Evolutionary conservation across 805 yeast species (phyloP), one percentile per base, ranked within the genome.

Genomic region (Lachancea thermotolerans): DNA sequence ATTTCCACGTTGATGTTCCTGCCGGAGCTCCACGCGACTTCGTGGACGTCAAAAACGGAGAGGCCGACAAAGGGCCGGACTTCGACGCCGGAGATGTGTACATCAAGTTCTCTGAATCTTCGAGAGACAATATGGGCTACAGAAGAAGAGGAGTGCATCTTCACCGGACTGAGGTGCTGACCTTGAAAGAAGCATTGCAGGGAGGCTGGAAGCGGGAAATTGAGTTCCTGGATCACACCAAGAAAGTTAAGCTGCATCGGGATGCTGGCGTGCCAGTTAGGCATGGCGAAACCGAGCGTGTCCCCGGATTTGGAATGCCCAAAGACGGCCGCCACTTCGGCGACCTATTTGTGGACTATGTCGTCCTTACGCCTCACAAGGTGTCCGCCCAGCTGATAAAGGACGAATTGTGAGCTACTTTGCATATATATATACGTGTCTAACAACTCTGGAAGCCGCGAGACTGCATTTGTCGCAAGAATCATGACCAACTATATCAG

Each of bases 231-330:
- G 96, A 85, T 59, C 71, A 70, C 16, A 74, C 73, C 28, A 74
- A 78, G 40, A 67, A 68, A 28, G 62, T 79, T 1, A 54, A 51
- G 0, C 42, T 88, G 3, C 48, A 65, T 32, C 74, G 96, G 47
- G 53, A 57, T 2, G 50, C 55, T 8, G 89, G 90, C 15, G 67
- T 67, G 29, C 57, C 72, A 9, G 79, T 85, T 1, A 51, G 68
- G 37, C 69, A 79, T 56, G 95, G 95, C 2, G 85, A 87, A 52
- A 70, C 84, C 7, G 96, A 93, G 62, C 64, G 72, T 2, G 52
- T 91, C 30, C 67, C 71, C 49, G 89, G 85, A 6, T 81, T 76
- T 55, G 99, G 99, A 18, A 88, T 93, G 97, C 98, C 98, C 2
- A 53, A 57, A 18, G 72, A 67, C 35, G 72, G 72, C 33, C 25